These are phyloP conservation scores for Yamadazyma sp. DNA, from an alignment of 1,139 yeast species.

Conservation along the genomic window DNA sequence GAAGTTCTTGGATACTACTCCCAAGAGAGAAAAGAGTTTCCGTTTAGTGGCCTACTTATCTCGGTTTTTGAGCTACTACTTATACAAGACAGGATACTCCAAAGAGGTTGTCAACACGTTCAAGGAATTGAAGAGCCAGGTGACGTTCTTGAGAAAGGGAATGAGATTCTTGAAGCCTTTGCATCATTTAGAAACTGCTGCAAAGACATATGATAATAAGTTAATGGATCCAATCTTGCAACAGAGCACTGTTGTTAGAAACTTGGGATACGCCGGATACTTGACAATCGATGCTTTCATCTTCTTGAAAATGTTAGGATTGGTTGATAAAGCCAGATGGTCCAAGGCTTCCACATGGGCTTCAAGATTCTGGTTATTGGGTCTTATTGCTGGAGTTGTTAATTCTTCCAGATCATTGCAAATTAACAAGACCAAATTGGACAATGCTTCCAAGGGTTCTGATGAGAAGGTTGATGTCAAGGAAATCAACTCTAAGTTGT, in stretches of 20 bases:
- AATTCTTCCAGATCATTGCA: constrained; percentile 50
- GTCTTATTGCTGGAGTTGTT: constrained; percentile 61
- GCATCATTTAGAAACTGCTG: constrained; percentile 68
- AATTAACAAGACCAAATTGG: constrained; percentile 26
- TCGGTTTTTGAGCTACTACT: constrained; percentile 66
- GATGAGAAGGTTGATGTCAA: constrained; percentile 36
- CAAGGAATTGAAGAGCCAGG: constrained; percentile 54
- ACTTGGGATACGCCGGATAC: constrained; percentile 74
- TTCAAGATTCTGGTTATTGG: constrained; percentile 77
- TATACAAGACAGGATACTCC: constrained; percentile 60
- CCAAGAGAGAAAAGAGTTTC: constrained; percentile 68
- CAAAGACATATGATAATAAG: constrained; percentile 69
- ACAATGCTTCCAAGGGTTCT: constrained; percentile 14
- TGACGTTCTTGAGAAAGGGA: constrained; percentile 77
- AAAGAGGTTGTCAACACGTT: constrained; percentile 50
- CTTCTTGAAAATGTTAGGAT: constrained; percentile 60
- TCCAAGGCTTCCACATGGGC: constrained; percentile 41
- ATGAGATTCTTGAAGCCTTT: constrained; percentile 85
- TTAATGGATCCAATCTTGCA: constrained; percentile 65
- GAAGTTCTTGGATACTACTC: constrained; percentile 64
- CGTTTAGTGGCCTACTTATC: constrained; percentile 82
- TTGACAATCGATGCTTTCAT: constrained; percentile 71
- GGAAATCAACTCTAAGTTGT: constrained; percentile 32
- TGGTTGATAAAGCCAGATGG: constrained; percentile 35
- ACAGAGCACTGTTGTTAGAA: constrained; percentile 59